These are phyloP conservation scores for Bipolaris zeicola DNA, from an alignment of 2,329 filamentous ascomycete genomes.

Conservation along the genomic window DNA sequence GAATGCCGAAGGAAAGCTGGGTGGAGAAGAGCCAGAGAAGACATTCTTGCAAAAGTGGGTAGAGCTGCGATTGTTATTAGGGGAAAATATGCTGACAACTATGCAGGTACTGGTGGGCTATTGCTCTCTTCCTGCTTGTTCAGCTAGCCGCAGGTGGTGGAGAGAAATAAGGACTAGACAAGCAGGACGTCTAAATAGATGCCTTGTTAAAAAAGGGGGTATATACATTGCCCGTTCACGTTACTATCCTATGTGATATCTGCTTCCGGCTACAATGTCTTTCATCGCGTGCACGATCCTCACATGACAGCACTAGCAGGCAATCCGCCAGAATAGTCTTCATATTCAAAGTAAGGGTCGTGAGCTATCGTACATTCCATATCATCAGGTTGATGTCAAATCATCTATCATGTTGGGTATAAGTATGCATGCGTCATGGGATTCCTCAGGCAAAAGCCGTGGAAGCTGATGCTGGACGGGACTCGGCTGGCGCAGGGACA, in stretches of 20 bases:
- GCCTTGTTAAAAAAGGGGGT: not conserved
- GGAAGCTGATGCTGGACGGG: conserved; percentile 3
- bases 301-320: not conserved
- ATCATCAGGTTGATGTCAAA: not conserved
- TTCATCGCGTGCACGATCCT: not conserved
- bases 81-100: conserved; percentile 17
- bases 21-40: conserved; percentile 54
- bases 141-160: conserved; percentile 54
- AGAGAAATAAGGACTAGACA: conserved; percentile 13
- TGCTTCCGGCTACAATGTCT: not conserved
- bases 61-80: not conserved
- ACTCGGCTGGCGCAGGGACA: not conserved
- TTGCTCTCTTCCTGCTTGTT: conserved; percentile 54
- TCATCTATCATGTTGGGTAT: conserved; percentile 3
- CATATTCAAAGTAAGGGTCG: conserved; percentile 1
- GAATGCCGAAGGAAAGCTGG: conserved; percentile 61
- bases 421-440: conserved; percentile 1
- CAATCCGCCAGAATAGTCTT: not conserved
- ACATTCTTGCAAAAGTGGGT: conserved; percentile 58
- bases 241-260: not conserved
- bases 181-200: not conserved
- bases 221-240: not conserved
- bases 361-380: conserved; percentile 11
- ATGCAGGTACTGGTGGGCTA: conserved; percentile 58
- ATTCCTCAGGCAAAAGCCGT: conserved; percentile 9